A percentile compares a stretch with the other conserved stretches of the same genome.
phyloP scores from a whole-genome alignment of 805 yeast genomes.

The Lachancea cidri region DNA sequence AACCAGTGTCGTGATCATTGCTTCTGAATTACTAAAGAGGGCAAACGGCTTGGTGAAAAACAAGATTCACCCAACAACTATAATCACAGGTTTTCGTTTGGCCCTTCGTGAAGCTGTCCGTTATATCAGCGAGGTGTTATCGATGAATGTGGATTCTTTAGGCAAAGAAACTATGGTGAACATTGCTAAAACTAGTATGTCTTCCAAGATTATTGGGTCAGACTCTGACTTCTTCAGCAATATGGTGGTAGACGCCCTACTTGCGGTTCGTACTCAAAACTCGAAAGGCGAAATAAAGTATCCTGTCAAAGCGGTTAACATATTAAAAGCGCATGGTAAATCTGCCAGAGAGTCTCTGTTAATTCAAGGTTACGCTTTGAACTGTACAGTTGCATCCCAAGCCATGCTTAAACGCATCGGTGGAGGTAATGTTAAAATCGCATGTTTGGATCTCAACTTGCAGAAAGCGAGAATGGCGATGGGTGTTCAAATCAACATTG shows the following conservation, averaged over 20 bases:
- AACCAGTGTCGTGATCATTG: slow-evolving; percentile 94
- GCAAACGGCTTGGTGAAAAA: slow-evolving; percentile 92
- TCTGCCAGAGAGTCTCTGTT: slow-evolving; percentile 81
- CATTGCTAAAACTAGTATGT: slow-evolving; percentile 96
- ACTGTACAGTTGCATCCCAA: slow-evolving; percentile 95
- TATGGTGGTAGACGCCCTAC: slow-evolving; percentile 91
- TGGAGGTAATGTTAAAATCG: slow-evolving; percentile 63
- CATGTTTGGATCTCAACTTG: slow-evolving; percentile 84
- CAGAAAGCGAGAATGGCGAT: slow-evolving; percentile 97
- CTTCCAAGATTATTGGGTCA: slow-evolving; percentile 90
- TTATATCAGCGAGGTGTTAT: slow-evolving; percentile 78
- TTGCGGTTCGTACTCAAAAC: slow-evolving; percentile 89
- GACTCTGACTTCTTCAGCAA: slow-evolving; percentile 86
- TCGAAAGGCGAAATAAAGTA: slow-evolving; percentile 83
- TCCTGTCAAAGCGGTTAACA: slow-evolving; percentile 96
- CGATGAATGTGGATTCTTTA: slow-evolving; percentile 70
- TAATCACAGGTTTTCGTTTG: slow-evolving; percentile 91
- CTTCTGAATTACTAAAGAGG: slow-evolving; percentile 83
- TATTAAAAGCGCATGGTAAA: slow-evolving; percentile 94
- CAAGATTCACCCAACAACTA: slow-evolving; percentile 96
- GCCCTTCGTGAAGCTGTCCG: slow-evolving; percentile 88
- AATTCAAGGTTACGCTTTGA: slow-evolving; percentile 91
- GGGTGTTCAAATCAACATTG: slow-evolving; percentile 96
- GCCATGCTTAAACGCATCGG: slow-evolving; percentile 72
- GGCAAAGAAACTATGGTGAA: slow-evolving; percentile 82